These are phyloP conservation scores for Boletus rex-veris DNA, from an alignment of 768 basidiomycete genomes.

Conservation along the genomic window DNA sequence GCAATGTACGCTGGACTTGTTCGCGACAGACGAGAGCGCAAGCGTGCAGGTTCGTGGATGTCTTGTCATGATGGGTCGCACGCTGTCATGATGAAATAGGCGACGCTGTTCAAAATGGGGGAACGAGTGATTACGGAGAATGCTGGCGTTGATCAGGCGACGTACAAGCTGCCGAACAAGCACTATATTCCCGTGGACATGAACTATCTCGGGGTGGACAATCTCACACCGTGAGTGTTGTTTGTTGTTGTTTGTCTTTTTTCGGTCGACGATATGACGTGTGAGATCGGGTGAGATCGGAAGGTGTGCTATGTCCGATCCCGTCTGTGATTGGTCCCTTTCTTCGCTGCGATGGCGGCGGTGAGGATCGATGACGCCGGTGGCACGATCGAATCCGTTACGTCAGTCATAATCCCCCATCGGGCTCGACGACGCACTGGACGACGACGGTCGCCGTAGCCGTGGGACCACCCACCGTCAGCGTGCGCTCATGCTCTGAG, in stretches of 20 bases:
- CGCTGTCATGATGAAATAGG: constrained; percentile 42
- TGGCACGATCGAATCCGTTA: constrained; percentile 22
- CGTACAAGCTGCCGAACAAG: constrained; percentile 86
- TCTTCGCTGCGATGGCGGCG: constrained; percentile 9
- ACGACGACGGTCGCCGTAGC: background rate
- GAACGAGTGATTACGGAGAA: constrained; percentile 69
- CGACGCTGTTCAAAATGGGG: constrained; percentile 89
- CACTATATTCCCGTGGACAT: constrained; percentile 91
- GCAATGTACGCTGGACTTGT: constrained; percentile 68
- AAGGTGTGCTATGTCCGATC: background rate
- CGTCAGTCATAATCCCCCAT: constrained; percentile 14
- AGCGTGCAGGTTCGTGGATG: constrained; percentile 72
- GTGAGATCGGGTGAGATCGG: constrained; percentile 11
- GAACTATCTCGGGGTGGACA: constrained; percentile 68
- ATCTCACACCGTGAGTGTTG: constrained; percentile 57
- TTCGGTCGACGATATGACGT: constrained; percentile 14
- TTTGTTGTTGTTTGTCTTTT: constrained; percentile 3
- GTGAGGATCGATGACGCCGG: constrained; percentile 29
- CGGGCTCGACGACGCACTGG: background rate
- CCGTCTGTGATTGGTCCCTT: constrained; percentile 9
- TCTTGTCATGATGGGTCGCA: background rate
- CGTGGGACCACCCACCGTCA: constrained; percentile 24
- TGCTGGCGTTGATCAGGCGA: constrained; percentile 51
- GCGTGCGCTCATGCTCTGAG: background rate
- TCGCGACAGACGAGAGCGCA: constrained; percentile 85